phyloP scores from a whole-genome alignment of 78 protist genomes.

The Dictyostelium intermedium region DNA sequence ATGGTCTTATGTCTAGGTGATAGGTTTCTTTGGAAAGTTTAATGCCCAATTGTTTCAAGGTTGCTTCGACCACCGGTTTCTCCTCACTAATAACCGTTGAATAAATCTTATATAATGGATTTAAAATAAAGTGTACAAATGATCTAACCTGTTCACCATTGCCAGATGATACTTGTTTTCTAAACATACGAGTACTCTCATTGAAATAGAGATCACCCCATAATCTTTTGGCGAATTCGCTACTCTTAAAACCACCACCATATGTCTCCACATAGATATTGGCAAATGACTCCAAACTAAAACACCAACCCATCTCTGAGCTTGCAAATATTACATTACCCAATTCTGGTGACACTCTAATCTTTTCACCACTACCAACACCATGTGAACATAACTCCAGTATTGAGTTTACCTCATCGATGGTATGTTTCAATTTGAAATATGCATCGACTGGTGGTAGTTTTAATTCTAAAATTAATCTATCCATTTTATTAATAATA shows the following conservation, averaged over 20 bases:
- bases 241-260: conserved; percentile 40
- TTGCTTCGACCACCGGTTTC: not conserved
- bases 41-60: conserved; percentile 88
- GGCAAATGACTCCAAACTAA: conserved; percentile 93
- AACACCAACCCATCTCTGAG: conserved; percentile 87
- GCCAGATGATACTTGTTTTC: conserved; percentile 6
- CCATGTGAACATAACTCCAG: conserved; percentile 39
- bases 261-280: conserved; percentile 66
- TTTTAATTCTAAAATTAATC: conserved; percentile 95
- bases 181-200: conserved; percentile 76
- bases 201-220: conserved; percentile 97
- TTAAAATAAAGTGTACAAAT: conserved; percentile 96
- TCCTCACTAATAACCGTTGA: conserved; percentile 49
- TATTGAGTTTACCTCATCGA: conserved; percentile 91
- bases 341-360: conserved; percentile 86
- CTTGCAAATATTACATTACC: conserved; percentile 96
- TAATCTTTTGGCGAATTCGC: conserved; percentile 90
- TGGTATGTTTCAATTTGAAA: conserved; percentile 90
- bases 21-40: conserved; percentile 40
- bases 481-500: conserved; percentile 93
- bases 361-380: not conserved
- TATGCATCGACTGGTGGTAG: conserved; percentile 99
- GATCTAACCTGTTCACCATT: conserved; percentile 42
- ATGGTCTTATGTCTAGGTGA: conserved; percentile 81
- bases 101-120: conserved; percentile 97